Evolutionary conservation across 1,284 basidiomycete genomes (phyloP), one percentile per base, ranked within the genome.

Genomic region (Singerocomus inundabilis): DNA sequence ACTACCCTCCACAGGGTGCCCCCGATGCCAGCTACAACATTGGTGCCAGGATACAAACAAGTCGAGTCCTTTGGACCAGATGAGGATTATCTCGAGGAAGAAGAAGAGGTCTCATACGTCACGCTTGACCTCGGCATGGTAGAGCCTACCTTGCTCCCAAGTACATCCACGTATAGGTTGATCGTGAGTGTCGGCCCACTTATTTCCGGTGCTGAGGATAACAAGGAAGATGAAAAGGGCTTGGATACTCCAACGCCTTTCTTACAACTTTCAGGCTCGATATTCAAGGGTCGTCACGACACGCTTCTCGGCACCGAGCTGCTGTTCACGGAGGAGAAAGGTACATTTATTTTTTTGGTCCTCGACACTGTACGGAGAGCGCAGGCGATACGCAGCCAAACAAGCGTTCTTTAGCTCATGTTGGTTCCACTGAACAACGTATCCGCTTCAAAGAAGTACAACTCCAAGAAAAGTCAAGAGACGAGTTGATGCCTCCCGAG

Each of bases 61-160:
- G 85, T 88, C 6, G 77, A 82, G 5, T 60, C 69, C 1, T 88
- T 88, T 58, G 80, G 71, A 9, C 66, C 74, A 0, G 77, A 83
- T 35, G 81, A 82, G 5, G 77, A 81, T 24, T 86, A 86, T 52
- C 78, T 85, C 57, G 70, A 73, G 2, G 72, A 71, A 18, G 79
- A 79, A 50, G 83, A 85, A 56, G 82, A 84, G 53, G 72, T 84
- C 4, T 71, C 70, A 12, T 89, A 88, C 59, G 78, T 89, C 13
- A 87, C 85, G 0, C 72, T 90, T 15, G 87, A 90, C 60, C 70
- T 90, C 0, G 85, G 84, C 24, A 70, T 72, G 49, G 76, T 85
- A n/a, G 85, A 89, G 56, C 85, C 85, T 3, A 82, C 82, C 0
- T 75, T 91, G 28, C 74, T 91, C 6, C 82, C 87, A 3, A 88